Percentiles rank a stretch among this genome's conserved stretches.
phyloP scores from a whole-genome alignment of 2,329 filamentous ascomycete species.

The Fusarium torreyae region DNA sequence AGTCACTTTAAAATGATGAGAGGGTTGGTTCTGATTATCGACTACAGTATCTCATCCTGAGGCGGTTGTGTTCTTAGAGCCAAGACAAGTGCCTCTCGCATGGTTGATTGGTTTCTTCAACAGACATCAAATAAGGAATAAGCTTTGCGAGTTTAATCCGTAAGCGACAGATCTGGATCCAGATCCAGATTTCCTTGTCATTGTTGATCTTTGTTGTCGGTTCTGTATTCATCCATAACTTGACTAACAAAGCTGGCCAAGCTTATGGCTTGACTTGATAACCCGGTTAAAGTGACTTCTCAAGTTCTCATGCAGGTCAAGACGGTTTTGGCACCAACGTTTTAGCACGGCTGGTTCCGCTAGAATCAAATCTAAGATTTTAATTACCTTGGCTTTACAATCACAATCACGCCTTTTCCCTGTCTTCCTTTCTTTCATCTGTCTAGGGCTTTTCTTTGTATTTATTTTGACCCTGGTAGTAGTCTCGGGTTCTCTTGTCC shows the following conservation, averaged over 20 bases:
- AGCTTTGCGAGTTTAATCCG: neutral
- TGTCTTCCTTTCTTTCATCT: neutral
- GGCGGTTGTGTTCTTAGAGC: no score
- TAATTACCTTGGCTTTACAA: no score
- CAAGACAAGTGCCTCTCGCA: neutral
- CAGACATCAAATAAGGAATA: neutral
- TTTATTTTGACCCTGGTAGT: conserved; percentile 3
- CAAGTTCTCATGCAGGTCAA: neutral
- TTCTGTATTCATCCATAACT: neutral
- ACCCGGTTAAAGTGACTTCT: neutral
- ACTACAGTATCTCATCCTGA: no score
- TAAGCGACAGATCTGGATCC: no score
- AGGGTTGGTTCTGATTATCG: no score
- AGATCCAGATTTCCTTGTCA: neutral
- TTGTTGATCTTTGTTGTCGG: conserved; percentile 3
- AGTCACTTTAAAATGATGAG: no score
- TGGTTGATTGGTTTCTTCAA: neutral
- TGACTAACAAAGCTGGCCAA: conserved; percentile 23
- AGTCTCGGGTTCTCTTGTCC: conserved; percentile 29
- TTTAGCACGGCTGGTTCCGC: neutral
- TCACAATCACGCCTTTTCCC: conserved; percentile 8
- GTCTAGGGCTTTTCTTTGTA: neutral
- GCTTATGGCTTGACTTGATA: conserved; percentile 6
- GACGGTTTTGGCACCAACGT: neutral
- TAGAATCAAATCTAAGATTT: no score